A percentile compares a stretch with the other conserved stretches of the same genome.
Conservation (phyloP, 2,329 filamentous ascomycete species). For the Sporothrix mexicana region DNA sequence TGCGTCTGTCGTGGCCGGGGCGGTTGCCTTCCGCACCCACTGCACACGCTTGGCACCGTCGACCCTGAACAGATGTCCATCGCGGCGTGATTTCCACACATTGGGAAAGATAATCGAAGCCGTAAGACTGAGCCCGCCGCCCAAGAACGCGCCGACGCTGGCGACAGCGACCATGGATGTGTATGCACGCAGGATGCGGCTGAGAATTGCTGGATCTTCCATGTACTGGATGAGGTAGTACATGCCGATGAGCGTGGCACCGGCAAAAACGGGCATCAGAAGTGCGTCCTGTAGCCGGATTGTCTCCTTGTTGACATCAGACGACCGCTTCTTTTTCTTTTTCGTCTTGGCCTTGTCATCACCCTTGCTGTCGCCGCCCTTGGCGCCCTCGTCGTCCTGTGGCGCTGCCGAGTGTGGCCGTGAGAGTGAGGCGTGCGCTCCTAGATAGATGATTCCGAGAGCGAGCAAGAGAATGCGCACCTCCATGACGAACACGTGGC, state of each 20-base stretch:
- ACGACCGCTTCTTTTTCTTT: constrained; percentile 16
- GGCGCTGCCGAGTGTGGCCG: constrained; percentile 79
- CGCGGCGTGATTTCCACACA: constrained; percentile 62
- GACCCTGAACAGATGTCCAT: constrained; percentile 51
- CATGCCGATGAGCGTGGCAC: constrained; percentile 67
- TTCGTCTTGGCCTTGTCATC: constrained; percentile 50
- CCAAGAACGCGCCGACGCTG: constrained; percentile 73
- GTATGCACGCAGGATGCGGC: constrained; percentile 82
- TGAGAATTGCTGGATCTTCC: constrained; percentile 78
- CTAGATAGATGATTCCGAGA: constrained; percentile 81
- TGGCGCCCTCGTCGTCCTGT: constrained; percentile 40
- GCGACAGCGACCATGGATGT: constrained; percentile 81
- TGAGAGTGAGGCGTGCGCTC: constrained; percentile 82
- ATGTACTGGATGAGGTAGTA: constrained; percentile 92
- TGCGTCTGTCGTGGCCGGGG: constrained; percentile 26
- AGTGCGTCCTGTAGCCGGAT: constrained; percentile 80
- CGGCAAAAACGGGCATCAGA: constrained; percentile 81
- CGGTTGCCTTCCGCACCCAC: constrained; percentile 38
- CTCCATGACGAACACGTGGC: constrained; percentile 54
- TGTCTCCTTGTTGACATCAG: constrained; percentile 51
- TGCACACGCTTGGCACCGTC: constrained; percentile 51
- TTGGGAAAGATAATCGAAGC: constrained; percentile 75
- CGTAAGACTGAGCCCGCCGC: constrained; percentile 70
- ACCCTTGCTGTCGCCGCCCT: constrained; percentile 45
- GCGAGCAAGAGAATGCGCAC: constrained; percentile 65